Conservation (phyloP, 805 yeast genomes). For the Clavispora fructus region DNA sequence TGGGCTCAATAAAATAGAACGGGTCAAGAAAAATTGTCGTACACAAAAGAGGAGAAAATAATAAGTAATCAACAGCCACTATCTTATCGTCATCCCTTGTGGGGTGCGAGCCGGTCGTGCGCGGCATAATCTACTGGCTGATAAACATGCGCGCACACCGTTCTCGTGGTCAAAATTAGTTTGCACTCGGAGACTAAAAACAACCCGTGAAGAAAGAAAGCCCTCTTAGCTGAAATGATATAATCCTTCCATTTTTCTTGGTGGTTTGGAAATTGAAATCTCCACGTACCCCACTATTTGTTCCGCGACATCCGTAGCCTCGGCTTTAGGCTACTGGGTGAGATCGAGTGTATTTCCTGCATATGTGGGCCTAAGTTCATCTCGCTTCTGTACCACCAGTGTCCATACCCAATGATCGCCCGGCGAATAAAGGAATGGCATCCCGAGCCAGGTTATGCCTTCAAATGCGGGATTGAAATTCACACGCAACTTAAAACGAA, state of each 20-base stretch:
- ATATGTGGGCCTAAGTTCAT: not conserved
- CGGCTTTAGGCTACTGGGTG: not conserved
- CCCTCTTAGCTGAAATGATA: no score
- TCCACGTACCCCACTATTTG: no score
- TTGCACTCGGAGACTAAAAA: no score
- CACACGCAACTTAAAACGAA: slow-evolving; percentile 82
- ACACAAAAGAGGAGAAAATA: not conserved
- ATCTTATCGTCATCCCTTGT: slow-evolving; percentile 14
- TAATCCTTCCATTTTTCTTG: no score
- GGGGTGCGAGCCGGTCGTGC: slow-evolving; percentile 10
- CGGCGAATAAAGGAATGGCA: slow-evolving; percentile 11
- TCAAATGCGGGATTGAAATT: slow-evolving; percentile 88
- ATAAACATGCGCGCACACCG: not conserved
- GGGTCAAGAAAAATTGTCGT: not conserved
- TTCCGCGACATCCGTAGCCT: no score
- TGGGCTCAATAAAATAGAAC: not conserved
- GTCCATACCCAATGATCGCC: slow-evolving; percentile 8
- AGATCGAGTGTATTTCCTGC: slow-evolving; percentile 1
- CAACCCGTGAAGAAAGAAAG: no score
- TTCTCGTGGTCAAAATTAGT: no score
- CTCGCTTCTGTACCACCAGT: not conserved
- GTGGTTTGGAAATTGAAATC: no score
- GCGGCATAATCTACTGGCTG: not conserved
- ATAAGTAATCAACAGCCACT: not conserved
- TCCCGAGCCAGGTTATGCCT: slow-evolving; percentile 16